Percentiles rank a stretch among this genome's conserved stretches.
phyloP scores from a whole-genome alignment of 2,329 filamentous ascomycete species.

The Colletotrichum destructivum region DNA sequence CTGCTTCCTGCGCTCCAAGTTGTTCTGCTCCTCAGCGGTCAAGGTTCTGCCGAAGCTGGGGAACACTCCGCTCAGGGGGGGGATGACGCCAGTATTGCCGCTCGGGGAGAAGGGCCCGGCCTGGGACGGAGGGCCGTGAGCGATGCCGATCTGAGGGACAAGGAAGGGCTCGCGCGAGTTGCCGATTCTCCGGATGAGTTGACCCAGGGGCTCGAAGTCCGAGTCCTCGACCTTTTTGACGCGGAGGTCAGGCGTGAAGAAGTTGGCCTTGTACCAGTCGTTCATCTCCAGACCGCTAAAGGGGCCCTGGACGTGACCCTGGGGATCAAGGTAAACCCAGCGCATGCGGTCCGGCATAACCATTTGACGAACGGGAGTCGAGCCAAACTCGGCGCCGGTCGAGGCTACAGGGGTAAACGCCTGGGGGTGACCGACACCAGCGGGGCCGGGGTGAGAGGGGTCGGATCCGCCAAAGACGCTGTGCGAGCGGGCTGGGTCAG shows the following conservation, averaged over 20 bases:
- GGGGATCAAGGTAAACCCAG: constrained; percentile 97
- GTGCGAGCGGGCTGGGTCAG: constrained; percentile 51
- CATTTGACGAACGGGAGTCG: constrained; percentile 86
- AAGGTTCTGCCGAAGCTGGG: constrained; percentile 96
- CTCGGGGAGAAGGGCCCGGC: constrained; percentile 64
- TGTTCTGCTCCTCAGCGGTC: constrained; percentile 98
- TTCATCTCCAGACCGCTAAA: constrained; percentile 99
- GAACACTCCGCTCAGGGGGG: constrained; percentile 93
- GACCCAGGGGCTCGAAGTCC: constrained; percentile 95
- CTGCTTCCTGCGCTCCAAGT: constrained; percentile 94
- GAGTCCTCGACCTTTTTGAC: constrained; percentile 95
- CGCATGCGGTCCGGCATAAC: constrained; percentile 99
- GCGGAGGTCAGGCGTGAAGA: constrained; percentile 94
- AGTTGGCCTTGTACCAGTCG: constrained; percentile 99
- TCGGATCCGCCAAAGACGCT: constrained; percentile 46
- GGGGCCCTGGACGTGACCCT: constrained; percentile 91
- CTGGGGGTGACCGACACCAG: constrained; percentile 45
- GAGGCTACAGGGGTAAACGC: constrained; percentile 45
- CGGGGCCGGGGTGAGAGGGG: constrained; percentile 45
- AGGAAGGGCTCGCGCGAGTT: constrained; percentile 98
- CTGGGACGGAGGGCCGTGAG: constrained; percentile 78
- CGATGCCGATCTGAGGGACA: constrained; percentile 95
- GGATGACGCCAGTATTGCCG: constrained; percentile 76
- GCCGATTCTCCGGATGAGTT: constrained; percentile 94
- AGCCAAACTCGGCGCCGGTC: constrained; percentile 50